Base-by-base conservation (phyloP, 75 land plant genomes). In the Larix kaempferi region DNA sequence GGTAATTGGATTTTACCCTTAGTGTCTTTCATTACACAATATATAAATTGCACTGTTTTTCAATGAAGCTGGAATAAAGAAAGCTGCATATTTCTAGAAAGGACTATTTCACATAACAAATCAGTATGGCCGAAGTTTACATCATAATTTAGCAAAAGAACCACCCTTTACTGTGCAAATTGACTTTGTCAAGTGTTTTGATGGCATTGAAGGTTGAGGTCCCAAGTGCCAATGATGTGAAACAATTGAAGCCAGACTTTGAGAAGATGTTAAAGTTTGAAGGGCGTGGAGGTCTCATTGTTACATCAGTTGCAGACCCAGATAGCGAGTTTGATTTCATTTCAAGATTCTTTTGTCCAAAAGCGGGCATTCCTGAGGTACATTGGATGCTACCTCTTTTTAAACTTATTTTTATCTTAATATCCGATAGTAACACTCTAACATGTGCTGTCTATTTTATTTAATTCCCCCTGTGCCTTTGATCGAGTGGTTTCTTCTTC, bases 261-360 rank as follows among this genome's bases (percentile, higher is more conserved):
- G 56, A 77, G 13, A 59, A 58, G 22, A 86, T 86, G 88, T 22
- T 83, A 59, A 71, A 74, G 37, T 74, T 86, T 22, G 60, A 27
- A 77, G 88, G 88, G 52, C 74, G 88, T 52, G 87, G 84, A 19
- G 85, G 81, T 75, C 80, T 86, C 5, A 83, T 86, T 63, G 86
- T 78, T 23, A 86, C 88, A 55, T 73, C 88, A 15, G 19, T 21
- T 35, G 86, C 82, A 61, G 77, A 81, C 58, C 73, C 65, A 35
- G 71, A 80, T 52, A 75, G 73, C 29, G 69, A 56, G 6, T 76
- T 26, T 73, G 88, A 86, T 67, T 83, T 86, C 37, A 71, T 86
- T 56, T 86, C 88, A 55, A 80, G 88, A 56, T 86, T 80, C 61
- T 86, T 86, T 65, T 72, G 79, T 62, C 88, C 88, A 23, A 86